Evolutionary conservation across 2,329 filamentous ascomycete species (phyloP).

Genomic region (Aureobasidium sp.): DNA sequence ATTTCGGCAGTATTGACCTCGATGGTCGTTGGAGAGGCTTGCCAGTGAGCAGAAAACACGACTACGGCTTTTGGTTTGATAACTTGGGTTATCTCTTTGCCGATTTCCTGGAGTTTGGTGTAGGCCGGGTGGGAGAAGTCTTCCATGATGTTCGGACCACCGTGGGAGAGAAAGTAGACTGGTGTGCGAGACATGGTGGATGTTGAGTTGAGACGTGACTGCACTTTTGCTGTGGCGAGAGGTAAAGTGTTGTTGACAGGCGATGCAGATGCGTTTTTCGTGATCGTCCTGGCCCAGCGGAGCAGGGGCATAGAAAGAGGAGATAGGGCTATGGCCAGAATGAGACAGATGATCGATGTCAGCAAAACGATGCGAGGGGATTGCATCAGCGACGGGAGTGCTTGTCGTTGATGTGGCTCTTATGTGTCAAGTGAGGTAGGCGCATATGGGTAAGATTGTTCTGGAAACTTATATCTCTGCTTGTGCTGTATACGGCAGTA

Average conservation of each 20-base stretch:
- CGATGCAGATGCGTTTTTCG: background rate
- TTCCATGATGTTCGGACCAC: conserved; percentile 55
- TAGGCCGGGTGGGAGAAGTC: conserved; percentile 62
- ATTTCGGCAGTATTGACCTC: conserved; percentile 59
- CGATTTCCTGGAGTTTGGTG: conserved; percentile 56
- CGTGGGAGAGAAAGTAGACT: conserved; percentile 46
- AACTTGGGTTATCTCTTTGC: conserved; percentile 61
- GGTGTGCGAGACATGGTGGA: conserved; percentile 34
- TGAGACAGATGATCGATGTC: conserved; percentile 5
- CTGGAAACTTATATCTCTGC: background rate
- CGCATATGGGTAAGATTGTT: background rate
- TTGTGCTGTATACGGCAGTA: background rate
- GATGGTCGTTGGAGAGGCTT: conserved; percentile 50
- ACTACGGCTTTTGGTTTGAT: conserved; percentile 67
- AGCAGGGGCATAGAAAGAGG: background rate
- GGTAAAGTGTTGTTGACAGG: background rate
- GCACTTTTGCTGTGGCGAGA: background rate
- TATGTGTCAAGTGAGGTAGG: background rate
- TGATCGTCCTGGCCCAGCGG: background rate
- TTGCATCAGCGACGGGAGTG: background rate
- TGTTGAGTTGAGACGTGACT: background rate
- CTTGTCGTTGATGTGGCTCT: no score
- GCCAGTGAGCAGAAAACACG: conserved; percentile 74
- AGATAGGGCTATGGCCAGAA: conserved; percentile 8
- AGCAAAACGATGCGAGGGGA: background rate